phyloP scores from a whole-genome alignment of 257 asterid species.

The Ocimum tenuiflorum region DNA sequence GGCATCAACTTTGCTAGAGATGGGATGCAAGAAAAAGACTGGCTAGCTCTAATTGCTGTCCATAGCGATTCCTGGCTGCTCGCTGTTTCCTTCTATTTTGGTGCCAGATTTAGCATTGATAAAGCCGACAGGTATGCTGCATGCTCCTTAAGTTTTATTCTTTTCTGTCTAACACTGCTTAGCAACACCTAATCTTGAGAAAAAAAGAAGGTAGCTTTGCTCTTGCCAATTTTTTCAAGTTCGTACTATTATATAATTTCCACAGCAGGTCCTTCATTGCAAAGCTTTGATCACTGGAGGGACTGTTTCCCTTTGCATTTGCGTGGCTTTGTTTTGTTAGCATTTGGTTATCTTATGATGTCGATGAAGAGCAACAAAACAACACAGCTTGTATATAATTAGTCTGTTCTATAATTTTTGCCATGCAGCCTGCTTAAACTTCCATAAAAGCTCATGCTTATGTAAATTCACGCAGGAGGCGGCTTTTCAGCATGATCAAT shows the following conservation, averaged over 20 bases:
- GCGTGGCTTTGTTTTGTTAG: too few species aligned
- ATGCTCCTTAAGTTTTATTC: not conserved
- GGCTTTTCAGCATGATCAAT: slow-evolving; percentile 76
- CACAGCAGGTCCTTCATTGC: too few species aligned
- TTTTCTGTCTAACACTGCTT: slow-evolving; percentile 1
- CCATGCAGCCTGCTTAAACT: not conserved
- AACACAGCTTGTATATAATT: not conserved
- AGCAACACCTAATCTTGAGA: not conserved
- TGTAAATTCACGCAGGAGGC: slow-evolving; percentile 42
- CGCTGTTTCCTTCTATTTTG: slow-evolving; percentile 54
- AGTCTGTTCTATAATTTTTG: not conserved
- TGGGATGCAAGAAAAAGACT: too few species aligned
- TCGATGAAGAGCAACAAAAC: not conserved
- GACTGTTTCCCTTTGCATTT: too few species aligned
- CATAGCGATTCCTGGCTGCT: slow-evolving; percentile 71
- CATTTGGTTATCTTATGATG: not conserved
- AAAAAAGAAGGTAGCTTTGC: too few species aligned
- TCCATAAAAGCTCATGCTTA: not conserved
- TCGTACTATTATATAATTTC: not conserved
- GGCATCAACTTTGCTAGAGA: slow-evolving; percentile 72
- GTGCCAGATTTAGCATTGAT: slow-evolving; percentile 58
- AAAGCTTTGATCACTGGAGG: too few species aligned
- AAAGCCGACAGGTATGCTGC: slow-evolving; percentile 45
- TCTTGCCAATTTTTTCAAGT: not conserved
- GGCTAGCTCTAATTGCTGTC: slow-evolving; percentile 54